Percentiles rank a stretch among this genome's conserved stretches.
Conservation (phyloP, 768 basidiomycete genomes). For the Rubroboletus satanas region DNA sequence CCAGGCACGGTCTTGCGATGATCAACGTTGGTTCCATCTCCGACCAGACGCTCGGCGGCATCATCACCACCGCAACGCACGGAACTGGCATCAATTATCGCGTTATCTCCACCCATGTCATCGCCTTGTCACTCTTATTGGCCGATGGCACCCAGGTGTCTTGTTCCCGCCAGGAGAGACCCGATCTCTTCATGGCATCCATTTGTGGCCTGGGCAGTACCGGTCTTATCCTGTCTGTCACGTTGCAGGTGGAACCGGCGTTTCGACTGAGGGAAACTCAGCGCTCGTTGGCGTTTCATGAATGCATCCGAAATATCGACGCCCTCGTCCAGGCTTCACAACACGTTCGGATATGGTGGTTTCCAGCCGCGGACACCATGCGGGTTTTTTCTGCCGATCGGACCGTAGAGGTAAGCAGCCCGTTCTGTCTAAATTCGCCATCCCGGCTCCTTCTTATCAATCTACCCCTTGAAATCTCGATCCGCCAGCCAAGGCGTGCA, state of each 20-base stretch:
- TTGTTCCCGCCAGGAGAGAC: slow-evolving; percentile 59
- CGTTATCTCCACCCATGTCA: slow-evolving; percentile 79
- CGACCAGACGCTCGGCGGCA: slow-evolving; percentile 90
- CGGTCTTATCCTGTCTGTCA: slow-evolving; percentile 78
- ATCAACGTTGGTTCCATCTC: slow-evolving; percentile 94
- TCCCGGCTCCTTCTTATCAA: background rate
- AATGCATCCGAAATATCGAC: slow-evolving; percentile 57
- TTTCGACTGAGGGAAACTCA: slow-evolving; percentile 79
- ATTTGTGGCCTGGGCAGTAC: slow-evolving; percentile 90
- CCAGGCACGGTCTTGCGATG: slow-evolving; percentile 71
- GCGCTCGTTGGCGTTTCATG: slow-evolving; percentile 56
- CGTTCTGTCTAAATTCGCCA: slow-evolving; percentile 4
- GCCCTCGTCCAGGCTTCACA: slow-evolving; percentile 59
- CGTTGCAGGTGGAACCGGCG: slow-evolving; percentile 73
- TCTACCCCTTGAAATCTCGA: background rate
- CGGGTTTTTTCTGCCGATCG: slow-evolving; percentile 73
- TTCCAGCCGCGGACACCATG: slow-evolving; percentile 70
- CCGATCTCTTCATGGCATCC: slow-evolving; percentile 84
- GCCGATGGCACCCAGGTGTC: slow-evolving; percentile 68
- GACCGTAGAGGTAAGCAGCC: slow-evolving; percentile 66
- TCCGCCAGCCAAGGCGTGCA: slow-evolving; percentile 46
- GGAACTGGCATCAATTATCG: slow-evolving; percentile 79
- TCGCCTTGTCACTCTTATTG: slow-evolving; percentile 69
- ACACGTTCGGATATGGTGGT: slow-evolving; percentile 96
- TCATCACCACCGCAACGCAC: slow-evolving; percentile 93